Percentiles rank a stretch among this genome's conserved stretches.
Conservation (phyloP, 1,284 basidiomycete genomes). For the Limonomyces culmigenus region DNA sequence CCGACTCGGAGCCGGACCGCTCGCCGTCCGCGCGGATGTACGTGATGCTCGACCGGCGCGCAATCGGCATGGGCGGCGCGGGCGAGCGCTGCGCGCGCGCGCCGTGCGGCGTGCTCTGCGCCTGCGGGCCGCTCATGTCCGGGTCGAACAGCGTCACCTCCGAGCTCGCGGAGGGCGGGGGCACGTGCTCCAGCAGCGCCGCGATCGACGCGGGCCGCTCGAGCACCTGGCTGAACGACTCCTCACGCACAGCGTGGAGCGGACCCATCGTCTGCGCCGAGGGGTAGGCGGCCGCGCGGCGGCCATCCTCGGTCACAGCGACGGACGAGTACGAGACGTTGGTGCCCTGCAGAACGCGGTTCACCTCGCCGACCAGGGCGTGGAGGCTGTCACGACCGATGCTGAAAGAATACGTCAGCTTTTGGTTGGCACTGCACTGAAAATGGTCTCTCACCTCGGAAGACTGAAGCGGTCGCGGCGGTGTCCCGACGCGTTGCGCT, state of each 20-base stretch:
- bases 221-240: too few species aligned
- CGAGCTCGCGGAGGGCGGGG: slow-evolving; percentile 35
- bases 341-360: slow-evolving; percentile 26
- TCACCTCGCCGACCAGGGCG: too few species aligned
- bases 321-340: slow-evolving; percentile 20
- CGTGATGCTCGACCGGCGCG: slow-evolving; percentile 37
- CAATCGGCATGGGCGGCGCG: slow-evolving; percentile 7
- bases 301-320: slow-evolving; percentile 20
- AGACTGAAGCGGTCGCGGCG: slow-evolving; percentile 45
- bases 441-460: slow-evolving; percentile 29
- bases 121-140: slow-evolving; percentile 24
- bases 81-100: slow-evolving; percentile 14
- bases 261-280: too few species aligned
- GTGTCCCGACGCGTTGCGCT: slow-evolving; percentile 29
- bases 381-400: slow-evolving; percentile 44
- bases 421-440: background rate
- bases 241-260: too few species aligned
- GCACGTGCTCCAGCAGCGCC: slow-evolving; percentile 20
- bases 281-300: slow-evolving; percentile 13
- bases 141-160: slow-evolving; percentile 41
- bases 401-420: slow-evolving; percentile 17
- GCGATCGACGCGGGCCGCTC: slow-evolving; percentile 31
- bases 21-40: slow-evolving; percentile 40
- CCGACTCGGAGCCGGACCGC: slow-evolving; percentile 22
- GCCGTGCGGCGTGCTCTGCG: slow-evolving; percentile 40